Conservation (phyloP, 495 filamentous ascomycete species). For the Terfezia boudieri region DNA sequence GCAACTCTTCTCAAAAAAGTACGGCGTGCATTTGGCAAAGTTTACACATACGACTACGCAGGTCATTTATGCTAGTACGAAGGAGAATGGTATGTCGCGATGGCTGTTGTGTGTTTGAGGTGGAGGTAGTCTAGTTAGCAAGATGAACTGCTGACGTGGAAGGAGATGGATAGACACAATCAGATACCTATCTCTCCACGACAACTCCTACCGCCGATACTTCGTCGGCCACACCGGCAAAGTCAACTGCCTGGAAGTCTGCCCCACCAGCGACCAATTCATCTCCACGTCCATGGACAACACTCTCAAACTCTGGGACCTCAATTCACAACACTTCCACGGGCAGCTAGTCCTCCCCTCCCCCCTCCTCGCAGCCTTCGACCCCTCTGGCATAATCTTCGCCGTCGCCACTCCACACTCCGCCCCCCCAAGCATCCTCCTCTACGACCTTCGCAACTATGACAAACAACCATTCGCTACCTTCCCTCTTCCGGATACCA, state of each 20-base stretch:
- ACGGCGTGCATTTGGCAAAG: conserved; percentile 76
- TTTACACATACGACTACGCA: conserved; percentile 76
- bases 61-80: conserved; percentile 88
- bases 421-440: conserved; percentile 48
- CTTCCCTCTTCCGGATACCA: conserved; percentile 39
- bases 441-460: conserved; percentile 86
- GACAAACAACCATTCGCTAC: conserved; percentile 71
- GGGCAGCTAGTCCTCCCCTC: conserved; percentile 54
- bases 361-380: conserved; percentile 67
- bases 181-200: conserved; percentile 77
- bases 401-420: conserved; percentile 67
- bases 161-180: conserved; percentile 39
- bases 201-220: conserved; percentile 86
- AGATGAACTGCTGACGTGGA: background rate
- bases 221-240: conserved; percentile 67
- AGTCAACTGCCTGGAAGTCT: conserved; percentile 58
- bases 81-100: conserved; percentile 45
- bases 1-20: conserved; percentile 72
- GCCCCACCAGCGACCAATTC: conserved; percentile 62
- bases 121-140: background rate
- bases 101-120: background rate
- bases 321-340: conserved; percentile 29
- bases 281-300: conserved; percentile 76
- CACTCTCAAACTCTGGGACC: conserved; percentile 72
- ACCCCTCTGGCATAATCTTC: conserved; percentile 72